Evolutionary conservation across 352 stramenopile species (phyloP).

Genomic region (Thalassiosira mediterranea): DNA sequence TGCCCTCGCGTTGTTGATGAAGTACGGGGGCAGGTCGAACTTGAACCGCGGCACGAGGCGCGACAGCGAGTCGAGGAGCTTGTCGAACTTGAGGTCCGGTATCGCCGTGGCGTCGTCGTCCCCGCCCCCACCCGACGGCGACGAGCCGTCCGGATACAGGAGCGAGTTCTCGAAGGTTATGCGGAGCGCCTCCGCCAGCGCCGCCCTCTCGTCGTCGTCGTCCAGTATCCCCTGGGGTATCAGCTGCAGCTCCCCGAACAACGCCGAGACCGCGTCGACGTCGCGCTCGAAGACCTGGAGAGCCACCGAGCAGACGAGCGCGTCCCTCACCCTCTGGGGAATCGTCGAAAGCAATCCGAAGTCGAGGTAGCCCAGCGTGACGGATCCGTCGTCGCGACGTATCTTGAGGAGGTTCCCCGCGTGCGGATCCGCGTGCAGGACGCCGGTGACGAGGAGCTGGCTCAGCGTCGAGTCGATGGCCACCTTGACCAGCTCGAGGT

Average conservation of each 20-base stretch:
- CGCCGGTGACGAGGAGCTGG: slow-evolving; percentile 85
- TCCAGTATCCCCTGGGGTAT: slow-evolving; percentile 64
- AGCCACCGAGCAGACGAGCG: slow-evolving; percentile 75
- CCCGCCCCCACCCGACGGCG: too few species aligned
- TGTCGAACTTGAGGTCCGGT: slow-evolving; percentile 76
- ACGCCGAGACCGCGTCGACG: slow-evolving; percentile 60
- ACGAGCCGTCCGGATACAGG: slow-evolving; percentile 38
- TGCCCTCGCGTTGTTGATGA: slow-evolving; percentile 79
- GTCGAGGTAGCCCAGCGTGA: slow-evolving; percentile 74
- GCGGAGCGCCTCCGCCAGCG: slow-evolving; percentile 57
- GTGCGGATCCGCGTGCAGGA: slow-evolving; percentile 78
- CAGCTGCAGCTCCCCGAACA: slow-evolving; percentile 79
- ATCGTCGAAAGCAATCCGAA: slow-evolving; percentile 77
- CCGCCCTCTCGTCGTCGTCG: slow-evolving; percentile 52
- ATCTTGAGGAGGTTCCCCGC: slow-evolving; percentile 54
- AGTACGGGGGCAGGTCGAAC: slow-evolving; percentile 82
- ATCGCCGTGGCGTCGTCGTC: slow-evolving; percentile 36
- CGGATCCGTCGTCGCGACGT: slow-evolving; percentile 21
- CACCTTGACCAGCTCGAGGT: slow-evolving; percentile 69
- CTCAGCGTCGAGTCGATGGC: slow-evolving; percentile 77
- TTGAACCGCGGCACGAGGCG: slow-evolving; percentile 70
- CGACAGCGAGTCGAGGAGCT: slow-evolving; percentile 68
- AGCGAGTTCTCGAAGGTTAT: slow-evolving; percentile 60
- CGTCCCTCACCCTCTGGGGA: slow-evolving; percentile 68
- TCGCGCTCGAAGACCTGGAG: slow-evolving; percentile 73